Evolutionary conservation across 2,329 filamentous ascomycete species (phyloP), one percentile per base, ranked within the genome.

Genomic region (Pseudonectria buxi): DNA sequence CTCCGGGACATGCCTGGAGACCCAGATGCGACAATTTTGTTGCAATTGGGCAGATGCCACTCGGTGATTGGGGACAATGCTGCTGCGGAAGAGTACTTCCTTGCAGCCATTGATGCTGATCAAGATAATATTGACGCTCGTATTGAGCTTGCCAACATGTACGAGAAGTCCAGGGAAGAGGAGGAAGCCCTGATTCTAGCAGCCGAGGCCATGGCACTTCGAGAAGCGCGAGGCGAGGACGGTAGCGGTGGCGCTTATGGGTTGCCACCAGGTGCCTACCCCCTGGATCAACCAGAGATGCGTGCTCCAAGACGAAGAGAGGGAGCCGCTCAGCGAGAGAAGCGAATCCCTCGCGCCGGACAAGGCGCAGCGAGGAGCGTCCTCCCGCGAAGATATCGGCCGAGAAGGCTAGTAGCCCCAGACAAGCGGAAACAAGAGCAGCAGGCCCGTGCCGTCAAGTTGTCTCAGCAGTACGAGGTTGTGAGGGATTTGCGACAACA

Each of bases 91-190:
- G 78, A 84, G 44, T 84, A 78, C 53, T 92, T 89, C 50, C 72
- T 86, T 15, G 76, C 76, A 2, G 78, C 89, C 10, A 78, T 87
- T 26, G 77, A 86, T 33, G 72, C 78, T 40, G 83, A 94, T 43
- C 67, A 79, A 29, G 69, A 77, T 27, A 80, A 83, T 39, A 78
- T 90, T 31, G 81, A 88, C 43, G 85, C 86, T 26, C 81, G 86
- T 26, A 78, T 85, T 22, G 78, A 86, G 49, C 69, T 95, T 9
- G 86, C 86, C 10, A 88, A 84, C 50, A 77, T 95, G 58, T 95
- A 94, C 53, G 86, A 94, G 56, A 78, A 73, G 44, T 74, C 74
- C 29, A 80, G 80, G 43, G 77, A 82, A 62, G 78, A 75, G 14
- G 83, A 88, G 50, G 78, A 86, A 51, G 88, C 88, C 2, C 76